These are phyloP conservation scores for Kodamaea neixiangensis DNA, from an alignment of 805 yeast species.

Conservation along the genomic window DNA sequence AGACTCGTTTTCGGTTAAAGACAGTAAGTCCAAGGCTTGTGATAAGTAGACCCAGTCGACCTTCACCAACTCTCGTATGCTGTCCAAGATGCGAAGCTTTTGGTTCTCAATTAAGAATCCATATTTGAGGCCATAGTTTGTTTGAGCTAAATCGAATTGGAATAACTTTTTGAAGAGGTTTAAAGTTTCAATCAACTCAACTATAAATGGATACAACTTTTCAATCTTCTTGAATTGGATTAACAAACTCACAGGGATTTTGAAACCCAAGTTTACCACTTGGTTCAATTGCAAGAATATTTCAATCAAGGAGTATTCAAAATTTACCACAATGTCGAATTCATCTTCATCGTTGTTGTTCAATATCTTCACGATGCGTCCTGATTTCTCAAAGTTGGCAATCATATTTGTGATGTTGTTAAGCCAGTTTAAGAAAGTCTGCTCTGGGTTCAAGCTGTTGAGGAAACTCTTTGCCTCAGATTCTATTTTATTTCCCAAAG, in stretches of 20 bases:
- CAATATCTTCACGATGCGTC: conserved; percentile 12
- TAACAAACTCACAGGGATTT: conserved; percentile 55
- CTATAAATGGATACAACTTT: conserved; percentile 58
- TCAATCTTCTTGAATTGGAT: conserved; percentile 51
- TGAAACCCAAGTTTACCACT: conserved; percentile 50
- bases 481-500: conserved; percentile 59
- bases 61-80: conserved; percentile 35
- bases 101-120: conserved; percentile 43
- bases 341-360: conserved; percentile 11
- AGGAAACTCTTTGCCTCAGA: conserved; percentile 30
- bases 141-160: conserved; percentile 17
- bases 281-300: conserved; percentile 57
- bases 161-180: conserved; percentile 37
- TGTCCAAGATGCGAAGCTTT: conserved; percentile 29
- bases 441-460: conserved; percentile 3
- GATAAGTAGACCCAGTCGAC: conserved; percentile 57
- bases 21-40: conserved; percentile 49
- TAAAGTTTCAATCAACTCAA: conserved; percentile 53
- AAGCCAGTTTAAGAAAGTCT: conserved; percentile 3
- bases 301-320: conserved; percentile 45
- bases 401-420: not conserved
- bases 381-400: conserved; percentile 11
- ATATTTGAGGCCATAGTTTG: conserved; percentile 42
- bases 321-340: conserved; percentile 44
- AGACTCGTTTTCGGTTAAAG: conserved; percentile 21